Evolutionary conservation across 2,329 filamentous ascomycete species (phyloP).

Genomic region (Paecilomyces formosus): DNA sequence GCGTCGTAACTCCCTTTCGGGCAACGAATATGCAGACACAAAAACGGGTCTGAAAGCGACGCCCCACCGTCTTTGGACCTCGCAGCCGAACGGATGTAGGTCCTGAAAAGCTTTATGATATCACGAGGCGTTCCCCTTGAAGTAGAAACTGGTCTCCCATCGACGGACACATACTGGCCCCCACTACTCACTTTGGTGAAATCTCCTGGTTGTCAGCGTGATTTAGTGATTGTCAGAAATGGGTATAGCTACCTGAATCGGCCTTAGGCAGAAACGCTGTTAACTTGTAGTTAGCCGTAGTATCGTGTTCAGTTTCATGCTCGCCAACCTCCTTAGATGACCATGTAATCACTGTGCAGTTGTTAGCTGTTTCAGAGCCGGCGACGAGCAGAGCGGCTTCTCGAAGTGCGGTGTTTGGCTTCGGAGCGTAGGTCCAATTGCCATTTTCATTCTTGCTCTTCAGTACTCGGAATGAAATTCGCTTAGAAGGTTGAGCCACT

Average conservation of each 20-base stretch:
- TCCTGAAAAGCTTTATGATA: constrained; percentile 45
- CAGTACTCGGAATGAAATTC: constrained; percentile 48
- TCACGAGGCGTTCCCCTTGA: constrained; percentile 46
- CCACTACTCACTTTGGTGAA: constrained; percentile 22
- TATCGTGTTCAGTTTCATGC: background rate
- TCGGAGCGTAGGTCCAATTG: constrained; percentile 57
- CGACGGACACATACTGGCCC: constrained; percentile 50
- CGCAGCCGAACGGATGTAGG: constrained; percentile 35
- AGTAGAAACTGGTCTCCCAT: constrained; percentile 48
- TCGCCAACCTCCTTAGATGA: constrained; percentile 18
- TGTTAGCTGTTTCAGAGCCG: constrained; percentile 46
- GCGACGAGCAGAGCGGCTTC: constrained; percentile 51
- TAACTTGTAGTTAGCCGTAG: constrained; percentile 23
- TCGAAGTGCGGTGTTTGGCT: constrained; percentile 36
- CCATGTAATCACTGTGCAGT: constrained; percentile 35
- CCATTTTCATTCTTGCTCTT: constrained; percentile 53
- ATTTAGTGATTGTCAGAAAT: background rate
- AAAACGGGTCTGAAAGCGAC: constrained; percentile 45
- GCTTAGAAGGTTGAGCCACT: constrained; percentile 48
- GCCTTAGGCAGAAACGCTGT: constrained; percentile 44
- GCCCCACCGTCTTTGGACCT: constrained; percentile 11
- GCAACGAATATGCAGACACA: constrained; percentile 49
- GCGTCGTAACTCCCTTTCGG: constrained; percentile 50
- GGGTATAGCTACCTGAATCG: constrained; percentile 24
- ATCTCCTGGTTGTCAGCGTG: constrained; percentile 25